phyloP scores from a whole-genome alignment of 768 basidiomycete genomes.

The Gymnopilus dilepis region DNA sequence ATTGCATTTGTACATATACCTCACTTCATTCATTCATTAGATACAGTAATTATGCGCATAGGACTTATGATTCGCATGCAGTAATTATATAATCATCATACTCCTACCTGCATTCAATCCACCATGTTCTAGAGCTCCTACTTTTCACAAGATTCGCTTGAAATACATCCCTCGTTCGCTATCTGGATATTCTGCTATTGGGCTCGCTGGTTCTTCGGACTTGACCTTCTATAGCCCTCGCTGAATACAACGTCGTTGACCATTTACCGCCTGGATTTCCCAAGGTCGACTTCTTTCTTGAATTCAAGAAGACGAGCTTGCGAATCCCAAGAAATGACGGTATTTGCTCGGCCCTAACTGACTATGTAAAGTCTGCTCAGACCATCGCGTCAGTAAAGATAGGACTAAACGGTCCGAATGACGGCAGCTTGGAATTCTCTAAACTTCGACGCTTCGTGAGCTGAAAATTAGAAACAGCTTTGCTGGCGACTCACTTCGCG shows the following conservation, averaged over 20 bases:
- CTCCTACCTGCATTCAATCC: neutral
- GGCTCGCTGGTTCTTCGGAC: slow-evolving; percentile 6
- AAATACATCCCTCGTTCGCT: neutral
- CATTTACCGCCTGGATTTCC: neutral
- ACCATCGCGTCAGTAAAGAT: neutral
- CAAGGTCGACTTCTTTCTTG: neutral
- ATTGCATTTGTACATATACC: slow-evolving; percentile 7
- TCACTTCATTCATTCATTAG: slow-evolving; percentile 1
- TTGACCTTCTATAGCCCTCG: neutral
- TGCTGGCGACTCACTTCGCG: slow-evolving; percentile 1
- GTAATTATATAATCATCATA: slow-evolving; percentile 20
- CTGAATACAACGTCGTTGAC: neutral
- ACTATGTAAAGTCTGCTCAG: slow-evolving; percentile 2
- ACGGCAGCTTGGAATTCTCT: neutral
- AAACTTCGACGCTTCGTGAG: no score
- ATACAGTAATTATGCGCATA: neutral
- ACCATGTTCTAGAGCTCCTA: neutral
- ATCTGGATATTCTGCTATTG: neutral
- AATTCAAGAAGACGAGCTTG: slow-evolving; percentile 5
- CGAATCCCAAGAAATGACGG: neutral
- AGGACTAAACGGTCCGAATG: neutral
- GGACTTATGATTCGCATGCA: neutral
- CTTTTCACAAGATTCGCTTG: neutral
- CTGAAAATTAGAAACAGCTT: neutral
- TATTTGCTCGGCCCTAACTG: slow-evolving; percentile 11